Percentiles rank a stretch among this genome's conserved stretches.
phyloP scores from a whole-genome alignment of 148 eudicot species.

The Pouteria glomerata region DNA sequence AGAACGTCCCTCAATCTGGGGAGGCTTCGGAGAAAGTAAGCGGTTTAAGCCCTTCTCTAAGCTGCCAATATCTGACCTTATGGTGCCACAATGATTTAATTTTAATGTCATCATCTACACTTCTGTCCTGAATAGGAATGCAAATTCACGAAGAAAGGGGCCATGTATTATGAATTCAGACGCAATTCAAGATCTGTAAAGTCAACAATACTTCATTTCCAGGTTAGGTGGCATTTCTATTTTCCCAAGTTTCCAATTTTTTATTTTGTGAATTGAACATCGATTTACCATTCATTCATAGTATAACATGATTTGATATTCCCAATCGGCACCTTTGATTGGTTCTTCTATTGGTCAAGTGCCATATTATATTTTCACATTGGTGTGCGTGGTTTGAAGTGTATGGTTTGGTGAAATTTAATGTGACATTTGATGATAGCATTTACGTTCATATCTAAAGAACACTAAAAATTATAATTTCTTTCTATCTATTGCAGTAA shows the following conservation, averaged over 20 bases:
- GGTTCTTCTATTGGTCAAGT: neutral
- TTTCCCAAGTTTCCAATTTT: neutral
- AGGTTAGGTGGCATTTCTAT: constrained; percentile 39
- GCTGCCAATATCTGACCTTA: neutral
- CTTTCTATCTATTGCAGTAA: neutral
- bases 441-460: neutral
- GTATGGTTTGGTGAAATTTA: no score
- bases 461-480: neutral
- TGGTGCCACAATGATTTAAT: neutral
- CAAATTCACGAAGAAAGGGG: constrained; percentile 52
- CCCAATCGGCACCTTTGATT: neutral
- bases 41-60: neutral
- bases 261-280: neutral
- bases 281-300: no score
- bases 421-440: neutral
- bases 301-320: no score
- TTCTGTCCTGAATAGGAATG: constrained; percentile 40
- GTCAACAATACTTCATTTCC: constrained; percentile 82
- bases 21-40: constrained; percentile 59
- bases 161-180: constrained; percentile 57
- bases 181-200: constrained; percentile 76
- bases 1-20: constrained; percentile 74
- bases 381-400: no score
- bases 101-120: no score
- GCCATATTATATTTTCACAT: neutral